Evolutionary conservation across 169 alveolate genomes (phyloP), one percentile per base, ranked within the genome.

Genomic region (Plasmodium knowlesi): DNA sequence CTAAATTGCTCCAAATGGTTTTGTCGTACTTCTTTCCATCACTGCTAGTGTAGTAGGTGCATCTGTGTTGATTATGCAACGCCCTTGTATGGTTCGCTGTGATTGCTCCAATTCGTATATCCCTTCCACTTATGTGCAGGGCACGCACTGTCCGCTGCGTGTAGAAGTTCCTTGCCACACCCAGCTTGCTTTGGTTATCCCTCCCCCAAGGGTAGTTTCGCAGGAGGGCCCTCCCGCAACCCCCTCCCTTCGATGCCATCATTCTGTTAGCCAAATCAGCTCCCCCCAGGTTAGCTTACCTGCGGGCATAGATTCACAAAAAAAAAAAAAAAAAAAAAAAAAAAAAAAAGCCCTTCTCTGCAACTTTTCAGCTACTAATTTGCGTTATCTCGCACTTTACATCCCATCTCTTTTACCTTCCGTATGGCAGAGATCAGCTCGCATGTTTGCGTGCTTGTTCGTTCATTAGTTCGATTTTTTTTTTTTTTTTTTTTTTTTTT

Each of bases 1-100:
- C 99, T 30, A 96, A 34, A 81, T 12, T 39, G 32, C 19, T 91
- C 83, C 81, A 76, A 5, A 91, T 6, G 16, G 81, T 91, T 82
- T 82, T 80, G 3, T 70, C 28, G 39, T 67, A 81, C 39, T 91
- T 91, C 34, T 91, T 91, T 14, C 76, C 76, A 28, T 72, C 90
- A 71, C 54, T 82, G 83, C 95, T 91, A 4, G 95, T 91, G 57
- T 81, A 91, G 84, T 78, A 91, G 61, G 28, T 84, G 22, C 46
- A 22, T n/a, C 82, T 53, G 12, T 16, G 43, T 82, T 82, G 80
- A 19, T 9, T 10, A 5, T 16, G 71, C 9, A 32, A 1, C 37
- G 28, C n/a, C 41, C 37, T 82, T 67, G 30, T 14, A 67, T 19
- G 30, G 2, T 16, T 67, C 0, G 14, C 22, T 67, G 41, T 39